Percentiles rank a stretch among this genome's conserved stretches.
These are phyloP conservation scores for Flaveria linearis DNA, from an alignment of 129 eudicot genomes.

Conservation along the genomic window DNA sequence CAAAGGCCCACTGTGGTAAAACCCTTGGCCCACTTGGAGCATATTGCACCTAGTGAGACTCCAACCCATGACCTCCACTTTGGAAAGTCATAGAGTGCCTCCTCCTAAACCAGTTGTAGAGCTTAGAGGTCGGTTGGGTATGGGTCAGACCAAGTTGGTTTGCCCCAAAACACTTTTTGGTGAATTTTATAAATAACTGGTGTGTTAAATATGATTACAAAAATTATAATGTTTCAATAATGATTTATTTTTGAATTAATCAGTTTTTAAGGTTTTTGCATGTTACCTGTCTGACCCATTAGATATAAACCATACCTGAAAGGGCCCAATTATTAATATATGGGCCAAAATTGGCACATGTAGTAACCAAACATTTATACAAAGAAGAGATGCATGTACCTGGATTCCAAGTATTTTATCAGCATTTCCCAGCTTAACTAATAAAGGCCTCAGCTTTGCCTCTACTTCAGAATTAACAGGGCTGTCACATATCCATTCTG, in stretches of 20 bases:
- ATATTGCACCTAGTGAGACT: too few species aligned
- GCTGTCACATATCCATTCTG: constrained; percentile 66
- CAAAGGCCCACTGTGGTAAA: too few species aligned
- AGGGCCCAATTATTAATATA: not conserved
- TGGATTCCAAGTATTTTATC: constrained; percentile 91
- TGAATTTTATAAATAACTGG: not conserved
- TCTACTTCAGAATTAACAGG: constrained; percentile 79
- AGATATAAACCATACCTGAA: constrained; percentile 1
- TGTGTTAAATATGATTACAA: not conserved
- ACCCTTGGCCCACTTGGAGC: too few species aligned
- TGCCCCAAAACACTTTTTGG: not conserved
- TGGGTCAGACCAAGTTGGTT: not conserved
- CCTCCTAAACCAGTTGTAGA: not conserved
- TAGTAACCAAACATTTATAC: not conserved
- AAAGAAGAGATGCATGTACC: constrained; percentile 43
- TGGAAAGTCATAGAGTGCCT: too few species aligned
- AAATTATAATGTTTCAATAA: not conserved
- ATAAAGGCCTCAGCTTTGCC: constrained; percentile 58
- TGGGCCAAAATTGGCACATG: not conserved
- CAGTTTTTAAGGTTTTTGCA: not conserved
- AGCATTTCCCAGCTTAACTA: constrained; percentile 67
- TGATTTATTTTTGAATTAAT: not conserved
- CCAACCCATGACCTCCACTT: too few species aligned
- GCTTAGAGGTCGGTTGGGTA: not conserved
- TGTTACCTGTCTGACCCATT: not conserved